These are phyloP conservation scores for Lentinula boryana DNA, from an alignment of 768 basidiomycete species.

Conservation along the genomic window DNA sequence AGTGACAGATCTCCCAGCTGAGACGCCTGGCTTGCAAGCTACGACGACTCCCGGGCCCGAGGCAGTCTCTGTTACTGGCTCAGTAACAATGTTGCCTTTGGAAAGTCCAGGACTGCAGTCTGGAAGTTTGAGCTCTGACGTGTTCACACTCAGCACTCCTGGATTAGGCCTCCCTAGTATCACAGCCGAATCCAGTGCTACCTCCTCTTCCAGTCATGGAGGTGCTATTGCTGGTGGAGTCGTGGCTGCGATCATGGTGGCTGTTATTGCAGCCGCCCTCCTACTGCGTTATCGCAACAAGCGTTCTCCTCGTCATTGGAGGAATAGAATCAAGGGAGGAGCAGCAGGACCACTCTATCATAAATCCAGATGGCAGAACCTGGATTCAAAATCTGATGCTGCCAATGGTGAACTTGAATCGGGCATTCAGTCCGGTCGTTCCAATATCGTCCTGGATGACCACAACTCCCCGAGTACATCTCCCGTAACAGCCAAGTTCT, in stretches of 20 bases:
- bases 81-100: not conserved
- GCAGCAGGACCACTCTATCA: not conserved
- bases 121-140: not conserved
- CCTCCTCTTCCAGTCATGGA: constrained; percentile 11
- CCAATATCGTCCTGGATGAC: constrained; percentile 4
- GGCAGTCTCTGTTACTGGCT: not conserved
- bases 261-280: not conserved
- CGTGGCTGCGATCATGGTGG: constrained; percentile 2
- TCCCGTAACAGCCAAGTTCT: constrained; percentile 6
- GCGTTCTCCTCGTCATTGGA: constrained; percentile 10
- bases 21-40: not conserved
- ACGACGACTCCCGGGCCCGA: not conserved
- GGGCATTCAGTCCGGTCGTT: not conserved
- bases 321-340: constrained; percentile 4
- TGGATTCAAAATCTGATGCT: not conserved
- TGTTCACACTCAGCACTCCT: not conserved
- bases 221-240: constrained; percentile 7
- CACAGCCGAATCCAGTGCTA: not conserved
- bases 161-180: not conserved
- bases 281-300: not conserved
- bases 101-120: not conserved
- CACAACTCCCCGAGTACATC: constrained; percentile 7
- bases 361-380: constrained; percentile 7
- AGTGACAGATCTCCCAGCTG: not conserved
- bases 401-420: not conserved